Conservation (phyloP, 106 monocot genomes). For the Triglochin maritima region DNA sequence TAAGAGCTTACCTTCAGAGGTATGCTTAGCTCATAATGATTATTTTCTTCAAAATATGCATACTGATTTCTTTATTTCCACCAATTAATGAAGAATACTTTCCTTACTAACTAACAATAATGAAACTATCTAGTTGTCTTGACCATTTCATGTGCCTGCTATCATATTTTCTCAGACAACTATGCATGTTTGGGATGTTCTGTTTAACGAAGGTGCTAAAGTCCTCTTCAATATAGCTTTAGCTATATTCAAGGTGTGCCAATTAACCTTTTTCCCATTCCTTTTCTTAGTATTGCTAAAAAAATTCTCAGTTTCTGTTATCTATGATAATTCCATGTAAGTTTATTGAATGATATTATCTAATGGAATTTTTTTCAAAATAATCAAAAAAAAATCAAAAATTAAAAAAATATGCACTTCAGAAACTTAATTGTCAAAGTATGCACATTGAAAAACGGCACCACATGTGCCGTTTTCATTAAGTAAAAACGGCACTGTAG, state of each 20-base stretch:
- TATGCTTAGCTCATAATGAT: constrained; percentile 10
- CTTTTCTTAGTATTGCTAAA: no score
- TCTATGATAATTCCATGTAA: no score
- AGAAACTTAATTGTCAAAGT: no score
- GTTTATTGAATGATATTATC: not conserved
- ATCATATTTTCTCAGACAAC: constrained; percentile 49
- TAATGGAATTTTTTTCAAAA: no score
- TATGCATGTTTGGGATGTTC: constrained; percentile 90
- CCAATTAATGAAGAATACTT: not conserved
- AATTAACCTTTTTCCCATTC: not conserved
- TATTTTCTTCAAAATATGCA: not conserved
- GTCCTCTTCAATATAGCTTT: constrained; percentile 82
- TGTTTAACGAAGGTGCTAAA: constrained; percentile 95
- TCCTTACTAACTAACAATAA: not conserved
- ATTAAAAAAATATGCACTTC: no score
- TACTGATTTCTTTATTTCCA: not conserved
- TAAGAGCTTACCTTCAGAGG: constrained; percentile 98
- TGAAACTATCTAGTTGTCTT: not conserved
- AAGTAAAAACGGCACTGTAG: no score
- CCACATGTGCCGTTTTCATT: no score
- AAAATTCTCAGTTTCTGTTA: no score
- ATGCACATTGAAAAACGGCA: no score
- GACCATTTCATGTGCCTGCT: not conserved
- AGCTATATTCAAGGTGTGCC: constrained; percentile 83
- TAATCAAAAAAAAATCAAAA: no score